Evolutionary conservation across 306 rosid species (phyloP).

Genomic region (Gillenia trifoliata): DNA sequence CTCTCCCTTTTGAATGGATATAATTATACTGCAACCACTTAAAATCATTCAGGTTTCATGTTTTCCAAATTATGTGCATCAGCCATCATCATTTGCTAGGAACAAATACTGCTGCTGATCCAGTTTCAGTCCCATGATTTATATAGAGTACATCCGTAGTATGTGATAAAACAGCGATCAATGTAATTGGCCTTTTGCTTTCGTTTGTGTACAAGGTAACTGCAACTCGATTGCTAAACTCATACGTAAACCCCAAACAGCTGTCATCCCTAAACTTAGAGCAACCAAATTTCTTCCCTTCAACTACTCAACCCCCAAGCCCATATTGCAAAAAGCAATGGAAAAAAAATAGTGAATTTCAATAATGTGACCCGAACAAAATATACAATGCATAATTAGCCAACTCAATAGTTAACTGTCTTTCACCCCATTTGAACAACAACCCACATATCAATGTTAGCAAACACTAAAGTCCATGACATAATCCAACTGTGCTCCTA

Average conservation of each 20-base stretch:
- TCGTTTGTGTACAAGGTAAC: neutral
- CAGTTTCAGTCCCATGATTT: neutral
- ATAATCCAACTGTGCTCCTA: slow-evolving; percentile 10
- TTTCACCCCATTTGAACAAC: slow-evolving; percentile 1
- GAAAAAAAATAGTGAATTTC: neutral
- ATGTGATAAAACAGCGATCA: neutral
- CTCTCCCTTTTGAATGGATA: neutral
- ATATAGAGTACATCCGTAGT: neutral
- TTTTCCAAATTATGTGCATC: neutral
- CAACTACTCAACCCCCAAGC: neutral
- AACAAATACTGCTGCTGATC: neutral
- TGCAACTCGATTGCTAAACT: neutral
- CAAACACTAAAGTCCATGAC: slow-evolving; percentile 5
- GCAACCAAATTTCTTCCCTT: slow-evolving; percentile 9
- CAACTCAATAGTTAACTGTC: neutral
- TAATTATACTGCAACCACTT: neutral
- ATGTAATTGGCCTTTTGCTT: neutral
- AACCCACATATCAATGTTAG: neutral
- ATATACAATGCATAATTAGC: neutral
- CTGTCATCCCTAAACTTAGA: slow-evolving; percentile 11
- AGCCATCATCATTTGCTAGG: neutral
- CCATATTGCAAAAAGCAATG: neutral
- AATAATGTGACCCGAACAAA: neutral
- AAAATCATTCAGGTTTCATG: neutral
- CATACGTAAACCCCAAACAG: neutral